Base-by-base conservation (phyloP, 805 yeast species). In the Henningerozyma blattae region DNA sequence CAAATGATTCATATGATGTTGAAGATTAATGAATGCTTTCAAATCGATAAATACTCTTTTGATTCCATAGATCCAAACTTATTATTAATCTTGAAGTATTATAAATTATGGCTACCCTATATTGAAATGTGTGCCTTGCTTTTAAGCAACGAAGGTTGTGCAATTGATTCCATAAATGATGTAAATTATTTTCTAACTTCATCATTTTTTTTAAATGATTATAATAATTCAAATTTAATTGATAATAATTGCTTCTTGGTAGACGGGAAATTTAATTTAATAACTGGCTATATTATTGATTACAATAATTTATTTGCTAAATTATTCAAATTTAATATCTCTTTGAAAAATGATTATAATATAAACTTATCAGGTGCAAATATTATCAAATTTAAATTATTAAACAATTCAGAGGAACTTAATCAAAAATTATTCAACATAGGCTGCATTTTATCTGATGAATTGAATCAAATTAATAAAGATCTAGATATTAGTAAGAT, bases 311-410 rank as follows among this genome's bases (percentile, higher is more conserved):
- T 24, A 12, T 8, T 24, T n/a, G 7, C 15, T 5, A 24, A 24
- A 24, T n/a, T 24, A 10, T n/a, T 24, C 10, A 12, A 12, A 24
- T 13, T 15, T 12, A 24, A 24, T 24, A 12, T 9, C 8, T 9
- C 12, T 8, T 20, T 20, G 12, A 24, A 24, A 10, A 9, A 24
- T 24, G 14, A 12, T 10, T 24, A n/a, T 13, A 15, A 22, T 20
- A 20, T 20, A 5, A 18, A 28, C 22, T 26, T 34, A 15, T 20
- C 37, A 9, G 44, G 44, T n/a, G 26, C 36, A 4, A 34, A 36
- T 26, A 28, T 41, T 15, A 27, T 41, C 5, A 33, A 38, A 31
- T 38, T 28, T 15, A 32, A 31, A 30, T 30, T 31, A 15, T 15
- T 17, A 10, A 31, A 38, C n/a, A 30, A 5, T 10, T 33, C 38